phyloP scores from a whole-genome alignment of 257 asterid genomes.

The Euphrasia confusa region DNA sequence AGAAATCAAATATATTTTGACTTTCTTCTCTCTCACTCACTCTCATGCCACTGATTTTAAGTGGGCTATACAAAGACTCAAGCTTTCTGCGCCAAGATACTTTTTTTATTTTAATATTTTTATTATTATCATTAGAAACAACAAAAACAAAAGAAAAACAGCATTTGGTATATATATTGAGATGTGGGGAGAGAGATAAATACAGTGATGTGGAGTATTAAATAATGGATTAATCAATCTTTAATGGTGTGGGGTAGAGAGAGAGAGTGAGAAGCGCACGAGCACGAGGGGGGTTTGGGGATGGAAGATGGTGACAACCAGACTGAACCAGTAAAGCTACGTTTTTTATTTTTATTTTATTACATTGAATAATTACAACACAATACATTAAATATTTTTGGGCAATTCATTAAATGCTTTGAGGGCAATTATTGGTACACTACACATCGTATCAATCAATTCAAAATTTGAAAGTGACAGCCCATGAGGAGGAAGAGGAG shows the following conservation, averaged over 20 bases:
- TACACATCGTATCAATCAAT: conserved; percentile 16
- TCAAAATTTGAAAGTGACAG: conserved; percentile 35
- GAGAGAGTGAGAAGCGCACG: conserved; percentile 40
- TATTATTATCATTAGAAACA: background rate
- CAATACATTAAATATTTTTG: background rate
- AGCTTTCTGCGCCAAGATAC: conserved; percentile 9
- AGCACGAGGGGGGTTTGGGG: conserved; percentile 27
- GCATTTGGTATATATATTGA: conserved; percentile 7
- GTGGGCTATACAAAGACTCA: conserved; percentile 15
- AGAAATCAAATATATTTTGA: conserved; percentile 9
- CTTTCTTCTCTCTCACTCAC: background rate
- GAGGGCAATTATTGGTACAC: conserved; percentile 14
- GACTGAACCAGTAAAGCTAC: conserved; percentile 30
- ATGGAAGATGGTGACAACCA: conserved; percentile 3
- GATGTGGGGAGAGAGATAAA: background rate
- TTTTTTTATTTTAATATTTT: background rate
- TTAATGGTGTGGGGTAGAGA: conserved; percentile 14
- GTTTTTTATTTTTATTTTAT: background rate
- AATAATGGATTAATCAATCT: conserved; percentile 12
- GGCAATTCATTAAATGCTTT: background rate
- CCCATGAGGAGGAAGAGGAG: background rate
- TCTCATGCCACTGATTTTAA: background rate
- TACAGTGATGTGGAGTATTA: background rate
- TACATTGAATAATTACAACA: background rate
- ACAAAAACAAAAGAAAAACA: background rate